Base-by-base conservation (phyloP, 306 rosid genomes). In the Gynostemma pentaphyllum region DNA sequence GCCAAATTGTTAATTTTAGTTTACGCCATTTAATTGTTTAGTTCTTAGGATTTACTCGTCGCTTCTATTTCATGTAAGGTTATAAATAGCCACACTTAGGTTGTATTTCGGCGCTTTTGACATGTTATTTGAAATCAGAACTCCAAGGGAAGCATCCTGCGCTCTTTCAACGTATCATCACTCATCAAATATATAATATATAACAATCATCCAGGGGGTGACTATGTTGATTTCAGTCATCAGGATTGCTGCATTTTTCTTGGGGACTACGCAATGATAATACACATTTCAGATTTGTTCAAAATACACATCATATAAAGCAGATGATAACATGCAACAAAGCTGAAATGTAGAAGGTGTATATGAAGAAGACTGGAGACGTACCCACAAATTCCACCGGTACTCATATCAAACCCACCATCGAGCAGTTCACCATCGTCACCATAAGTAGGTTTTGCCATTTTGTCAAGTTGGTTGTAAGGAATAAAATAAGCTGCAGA, bases 391-490 rank as follows among this genome's bases (percentile, higher is more conserved):
- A 91, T 74, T 46, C 97, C 96, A 78, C 89, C 89, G 0, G 95
- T 87, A 29, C 69, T 71, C 97, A 85, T 87, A 82, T 91, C 96
- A 79, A 87, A 91, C 13, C 97, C 97, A 5, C 97, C 97, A 69
- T 91, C 96, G n/a, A 87, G 60, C 61, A 91, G 97, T 46, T 91
- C 96, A 66, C 96, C 97, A 79, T 83, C 82, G 19, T 81, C 77
- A n/a, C 62, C 73, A 45, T 76, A 85, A 48, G 60, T 36, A 19
- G 94, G 94, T 10, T 42, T 72, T 4, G 88, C 94, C 94, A 85
- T 85, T n/a, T 72, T 74, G 23, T 76, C 79, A 62, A 85, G 82
- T 61, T 80, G 94, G 65, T 82, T 80, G 73, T 85, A 85, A 7
- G 94, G 94, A 65, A 85, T 59, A 28, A 21, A n/a, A 68, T 80